Evolutionary conservation across 1,284 basidiomycete genomes (phyloP).

Genomic region (Sparassis latifolia): DNA sequence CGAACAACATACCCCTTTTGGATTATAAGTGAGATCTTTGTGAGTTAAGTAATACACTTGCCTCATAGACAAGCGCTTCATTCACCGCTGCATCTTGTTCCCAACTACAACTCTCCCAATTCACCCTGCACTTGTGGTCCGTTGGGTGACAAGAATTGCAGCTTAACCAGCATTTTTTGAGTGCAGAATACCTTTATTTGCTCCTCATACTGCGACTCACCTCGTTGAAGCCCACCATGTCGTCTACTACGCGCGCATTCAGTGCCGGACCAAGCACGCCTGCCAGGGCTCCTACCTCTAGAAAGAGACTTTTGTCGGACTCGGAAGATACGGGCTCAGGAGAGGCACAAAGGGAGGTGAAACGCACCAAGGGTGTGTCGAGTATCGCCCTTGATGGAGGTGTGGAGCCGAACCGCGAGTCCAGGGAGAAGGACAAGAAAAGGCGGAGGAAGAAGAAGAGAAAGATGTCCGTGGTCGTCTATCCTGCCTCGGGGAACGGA

Average conservation of each 20-base stretch:
- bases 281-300: not conserved
- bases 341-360: constrained; percentile 3
- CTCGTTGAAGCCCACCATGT: not conserved
- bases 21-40: too few relatives aligned
- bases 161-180: too few relatives aligned
- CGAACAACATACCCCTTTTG: too few relatives aligned
- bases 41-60: too few relatives aligned
- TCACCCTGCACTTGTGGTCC: too few relatives aligned
- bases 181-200: too few relatives aligned
- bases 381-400: not conserved
- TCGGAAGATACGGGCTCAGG: constrained; percentile 15
- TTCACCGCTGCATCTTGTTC: too few relatives aligned
- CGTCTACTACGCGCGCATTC: constrained; percentile 7
- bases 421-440: constrained; percentile 20
- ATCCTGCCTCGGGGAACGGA: not conserved
- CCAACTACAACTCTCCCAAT: too few relatives aligned
- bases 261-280: constrained; percentile 1
- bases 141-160: too few relatives aligned
- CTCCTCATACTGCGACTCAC: not conserved
- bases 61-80: too few relatives aligned
- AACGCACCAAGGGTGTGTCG: not conserved
- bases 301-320: constrained; percentile 13
- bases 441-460: constrained; percentile 22
- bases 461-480: constrained; percentile 15
- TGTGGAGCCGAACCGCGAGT: constrained; percentile 5